phyloP scores from a whole-genome alignment of 108 stramenopile species.

The Poteriospumella lacustris region DNA sequence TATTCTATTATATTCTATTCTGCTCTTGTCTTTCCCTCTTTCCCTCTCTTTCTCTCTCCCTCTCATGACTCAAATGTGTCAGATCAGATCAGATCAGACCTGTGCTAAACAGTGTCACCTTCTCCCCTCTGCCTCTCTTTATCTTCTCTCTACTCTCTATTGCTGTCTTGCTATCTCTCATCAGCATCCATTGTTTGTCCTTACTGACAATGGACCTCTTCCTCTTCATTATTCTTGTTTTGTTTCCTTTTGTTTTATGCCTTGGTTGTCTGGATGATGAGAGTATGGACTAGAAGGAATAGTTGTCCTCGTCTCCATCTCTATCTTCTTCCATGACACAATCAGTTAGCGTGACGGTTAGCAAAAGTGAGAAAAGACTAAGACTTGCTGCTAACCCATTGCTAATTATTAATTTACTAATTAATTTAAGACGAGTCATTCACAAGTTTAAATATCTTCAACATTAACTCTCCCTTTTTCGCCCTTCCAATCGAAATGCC shows the following conservation, averaged over 20 bases:
- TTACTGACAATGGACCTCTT: constrained; percentile 7
- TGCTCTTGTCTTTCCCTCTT: constrained; percentile 7
- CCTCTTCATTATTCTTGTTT: constrained; percentile 8
- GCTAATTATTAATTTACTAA: constrained; percentile 9
- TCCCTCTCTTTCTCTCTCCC: constrained; percentile 6
- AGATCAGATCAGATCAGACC: constrained; percentile 7
- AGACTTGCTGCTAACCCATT: constrained; percentile 7
- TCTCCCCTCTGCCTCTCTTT: constrained; percentile 6
- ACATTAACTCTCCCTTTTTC: constrained; percentile 8
- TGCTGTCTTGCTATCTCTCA: constrained; percentile 7
- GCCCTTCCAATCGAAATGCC: constrained; percentile 6
- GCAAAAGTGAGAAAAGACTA: constrained; percentile 8
- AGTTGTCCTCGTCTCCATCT: constrained; percentile 6
- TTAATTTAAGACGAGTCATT: constrained; percentile 3
- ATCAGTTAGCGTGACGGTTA: constrained; percentile 7
- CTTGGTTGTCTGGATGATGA: constrained; percentile 7
- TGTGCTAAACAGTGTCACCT: constrained; percentile 7
- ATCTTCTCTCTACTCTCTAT: constrained; percentile 8
- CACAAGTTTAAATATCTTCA: constrained; percentile 9
- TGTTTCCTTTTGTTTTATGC: constrained; percentile 8
- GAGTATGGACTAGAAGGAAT: constrained; percentile 7
- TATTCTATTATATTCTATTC: constrained; percentile 9
- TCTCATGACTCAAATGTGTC: constrained; percentile 7
- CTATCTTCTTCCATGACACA: constrained; percentile 7
- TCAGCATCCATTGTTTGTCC: constrained; percentile 7